Evolutionary conservation across 768 basidiomycete genomes (phyloP).

Genomic region (Lactarius sanguifluus): DNA sequence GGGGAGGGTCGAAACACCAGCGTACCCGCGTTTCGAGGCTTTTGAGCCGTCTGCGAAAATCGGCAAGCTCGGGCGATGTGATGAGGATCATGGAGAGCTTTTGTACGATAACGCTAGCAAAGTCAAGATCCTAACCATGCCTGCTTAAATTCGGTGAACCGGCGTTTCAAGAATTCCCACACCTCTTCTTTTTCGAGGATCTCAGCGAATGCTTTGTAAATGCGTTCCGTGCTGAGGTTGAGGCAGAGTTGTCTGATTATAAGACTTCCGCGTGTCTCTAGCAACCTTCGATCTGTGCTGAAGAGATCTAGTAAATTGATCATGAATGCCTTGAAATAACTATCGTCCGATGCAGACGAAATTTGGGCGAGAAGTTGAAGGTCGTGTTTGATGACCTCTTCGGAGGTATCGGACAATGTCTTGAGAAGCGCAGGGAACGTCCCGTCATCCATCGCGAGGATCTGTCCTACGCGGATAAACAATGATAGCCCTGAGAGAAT

Average conservation of each 20-base stretch:
- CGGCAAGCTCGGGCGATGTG: constrained; percentile 92
- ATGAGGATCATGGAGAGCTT: constrained; percentile 96
- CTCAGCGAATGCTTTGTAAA: constrained; percentile 95
- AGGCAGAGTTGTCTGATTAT: constrained; percentile 95
- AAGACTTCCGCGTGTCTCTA: constrained; percentile 90
- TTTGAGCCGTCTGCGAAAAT: constrained; percentile 90
- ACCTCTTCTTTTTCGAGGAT: constrained; percentile 98
- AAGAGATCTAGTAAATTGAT: constrained; percentile 91
- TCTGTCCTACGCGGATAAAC: constrained; percentile 47
- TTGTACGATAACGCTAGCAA: constrained; percentile 96
- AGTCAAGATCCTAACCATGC: constrained; percentile 80
- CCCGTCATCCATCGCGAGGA: constrained; percentile 93
- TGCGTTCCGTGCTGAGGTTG: constrained; percentile 91
- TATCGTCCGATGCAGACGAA: constrained; percentile 91
- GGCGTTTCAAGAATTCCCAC: background rate
- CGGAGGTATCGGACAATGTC: constrained; percentile 93
- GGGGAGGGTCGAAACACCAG: constrained; percentile 6
- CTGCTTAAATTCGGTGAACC: background rate
- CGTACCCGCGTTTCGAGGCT: constrained; percentile 88
- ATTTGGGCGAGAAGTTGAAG: constrained; percentile 95
- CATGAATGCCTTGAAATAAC: constrained; percentile 96
- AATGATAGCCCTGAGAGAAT: background rate
- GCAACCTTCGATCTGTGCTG: constrained; percentile 85
- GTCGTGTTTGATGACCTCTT: constrained; percentile 97
- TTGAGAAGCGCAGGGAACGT: constrained; percentile 95